Percentiles rank a stretch among this genome's conserved stretches.
These are phyloP conservation scores for Calonectria ilicicola DNA, from an alignment of 2,329 filamentous ascomycete species.

Conservation along the genomic window DNA sequence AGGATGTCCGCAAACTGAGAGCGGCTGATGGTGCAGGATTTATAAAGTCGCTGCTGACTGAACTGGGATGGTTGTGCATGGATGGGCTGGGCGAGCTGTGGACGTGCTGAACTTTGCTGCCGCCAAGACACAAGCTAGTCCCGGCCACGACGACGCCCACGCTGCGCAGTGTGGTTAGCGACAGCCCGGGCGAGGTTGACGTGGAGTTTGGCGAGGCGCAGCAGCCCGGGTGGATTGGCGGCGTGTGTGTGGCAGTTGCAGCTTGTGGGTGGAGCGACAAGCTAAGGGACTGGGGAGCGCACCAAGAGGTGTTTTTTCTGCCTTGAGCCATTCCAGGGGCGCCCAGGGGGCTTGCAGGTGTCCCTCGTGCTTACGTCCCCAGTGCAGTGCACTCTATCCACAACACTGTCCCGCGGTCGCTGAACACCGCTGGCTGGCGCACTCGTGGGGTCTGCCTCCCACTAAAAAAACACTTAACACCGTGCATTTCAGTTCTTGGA, in stretches of 20 bases:
- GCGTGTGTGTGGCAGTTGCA: conserved; percentile 26
- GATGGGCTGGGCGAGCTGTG: conserved; percentile 13
- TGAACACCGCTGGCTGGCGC: not conserved
- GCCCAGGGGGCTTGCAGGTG: not conserved
- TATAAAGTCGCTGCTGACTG: conserved; percentile 23
- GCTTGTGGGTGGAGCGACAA: conserved; percentile 15
- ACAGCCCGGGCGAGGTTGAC: conserved; percentile 24
- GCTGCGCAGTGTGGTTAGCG: conserved; percentile 10
- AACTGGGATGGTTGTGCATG: conserved; percentile 8
- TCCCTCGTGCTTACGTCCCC: conserved; percentile 2
- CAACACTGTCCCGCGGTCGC: not conserved
- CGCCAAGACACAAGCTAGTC: conserved; percentile 1
- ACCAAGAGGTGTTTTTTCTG: conserved; percentile 18
- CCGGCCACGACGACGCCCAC: conserved; percentile 7
- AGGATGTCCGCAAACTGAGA: conserved; percentile 21
- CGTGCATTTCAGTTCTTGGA: not conserved
- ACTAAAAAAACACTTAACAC: conserved; percentile 5
- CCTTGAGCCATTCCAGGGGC: conserved; percentile 20
- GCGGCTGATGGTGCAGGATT: conserved; percentile 24
- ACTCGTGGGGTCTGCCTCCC: conserved; percentile 1
- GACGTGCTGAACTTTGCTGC: conserved; percentile 7
- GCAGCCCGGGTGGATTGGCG: conserved; percentile 19
- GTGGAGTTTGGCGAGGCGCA: conserved; percentile 30
- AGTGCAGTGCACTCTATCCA: not conserved
- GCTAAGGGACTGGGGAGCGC: conserved; percentile 3